These are phyloP conservation scores for Phytophthora cajani DNA, from an alignment of 352 stramenopile species.

Conservation along the genomic window DNA sequence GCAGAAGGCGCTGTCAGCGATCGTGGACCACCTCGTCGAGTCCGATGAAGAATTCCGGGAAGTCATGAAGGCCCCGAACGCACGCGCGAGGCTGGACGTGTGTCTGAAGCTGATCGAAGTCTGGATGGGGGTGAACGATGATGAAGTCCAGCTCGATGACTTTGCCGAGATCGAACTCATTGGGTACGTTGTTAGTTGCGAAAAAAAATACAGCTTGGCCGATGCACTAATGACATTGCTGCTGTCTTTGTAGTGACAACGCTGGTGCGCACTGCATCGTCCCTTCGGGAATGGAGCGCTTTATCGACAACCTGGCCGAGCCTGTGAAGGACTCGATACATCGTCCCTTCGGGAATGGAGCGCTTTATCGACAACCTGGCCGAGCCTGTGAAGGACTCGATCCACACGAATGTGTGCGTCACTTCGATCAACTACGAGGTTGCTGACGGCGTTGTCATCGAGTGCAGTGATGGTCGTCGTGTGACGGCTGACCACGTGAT, in stretches of 20 bases:
- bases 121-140: slow-evolving; percentile 59
- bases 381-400: slow-evolving; percentile 34
- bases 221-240: too few relatives aligned
- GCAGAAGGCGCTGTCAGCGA: slow-evolving; percentile 37
- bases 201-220: too few relatives aligned
- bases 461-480: slow-evolving; percentile 28
- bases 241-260: slow-evolving; percentile 42
- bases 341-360: slow-evolving; percentile 60
- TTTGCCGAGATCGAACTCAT: slow-evolving; percentile 63
- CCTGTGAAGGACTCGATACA: slow-evolving; percentile 44
- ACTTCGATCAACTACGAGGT: slow-evolving; percentile 39
- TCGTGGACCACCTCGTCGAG: slow-evolving; percentile 45
- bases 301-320: slow-evolving; percentile 44
- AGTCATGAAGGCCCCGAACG: slow-evolving; percentile 28
- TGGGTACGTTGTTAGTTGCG: slow-evolving; percentile 34
- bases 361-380: slow-evolving; percentile 51
- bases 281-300: slow-evolving; percentile 55
- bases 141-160: slow-evolving; percentile 63
- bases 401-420: slow-evolving; percentile 40
- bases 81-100: slow-evolving; percentile 39
- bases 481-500: slow-evolving; percentile 54
- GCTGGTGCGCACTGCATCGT: slow-evolving; percentile 60
- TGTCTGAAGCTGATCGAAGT: slow-evolving; percentile 61
- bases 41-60: slow-evolving; percentile 28
- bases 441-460: slow-evolving; percentile 38